Percentiles rank a stretch among this genome's conserved stretches.
Evolutionary conservation across 331 rosid species (phyloP).

Genomic region (Malus hybrid): DNA sequence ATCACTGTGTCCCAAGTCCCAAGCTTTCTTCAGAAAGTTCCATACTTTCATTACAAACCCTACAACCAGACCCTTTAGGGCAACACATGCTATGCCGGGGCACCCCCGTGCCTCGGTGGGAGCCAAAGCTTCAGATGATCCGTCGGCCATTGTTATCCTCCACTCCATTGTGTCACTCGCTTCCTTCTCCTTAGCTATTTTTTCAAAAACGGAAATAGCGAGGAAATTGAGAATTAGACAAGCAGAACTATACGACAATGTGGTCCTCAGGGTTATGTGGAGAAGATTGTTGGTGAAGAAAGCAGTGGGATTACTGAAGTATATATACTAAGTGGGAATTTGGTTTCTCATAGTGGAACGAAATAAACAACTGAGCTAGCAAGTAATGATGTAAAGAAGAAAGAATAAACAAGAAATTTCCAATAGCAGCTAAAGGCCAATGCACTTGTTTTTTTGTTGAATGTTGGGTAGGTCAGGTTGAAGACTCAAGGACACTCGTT

Average conservation of each 20-base stretch:
- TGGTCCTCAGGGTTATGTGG: background rate
- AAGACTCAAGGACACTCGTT: background rate
- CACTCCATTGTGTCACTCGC: slow-evolving; percentile 34
- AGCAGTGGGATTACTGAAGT: slow-evolving; percentile 5
- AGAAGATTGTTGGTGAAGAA: slow-evolving; percentile 3
- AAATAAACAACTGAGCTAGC: background rate
- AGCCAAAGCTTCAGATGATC: slow-evolving; percentile 24
- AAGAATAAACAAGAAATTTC: background rate
- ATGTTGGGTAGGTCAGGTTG: slow-evolving; percentile 7
- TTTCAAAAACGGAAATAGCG: background rate
- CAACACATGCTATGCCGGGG: slow-evolving; percentile 8
- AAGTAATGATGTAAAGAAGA: background rate
- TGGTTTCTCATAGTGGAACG: background rate
- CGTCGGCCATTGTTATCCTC: slow-evolving; percentile 49
- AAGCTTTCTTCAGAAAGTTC: slow-evolving; percentile 46
- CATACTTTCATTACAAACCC: slow-evolving; percentile 28
- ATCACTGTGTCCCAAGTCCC: slow-evolving; percentile 56
- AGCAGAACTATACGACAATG: background rate
- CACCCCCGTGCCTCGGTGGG: slow-evolving; percentile 4
- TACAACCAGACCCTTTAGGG: slow-evolving; percentile 20
- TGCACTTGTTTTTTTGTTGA: background rate
- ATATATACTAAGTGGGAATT: slow-evolving; percentile 11
- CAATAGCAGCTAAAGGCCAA: background rate
- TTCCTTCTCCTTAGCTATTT: slow-evolving; percentile 28
- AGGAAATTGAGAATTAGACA: background rate